Evolutionary conservation across 331 rosid genomes (phyloP), one percentile per base, ranked within the genome.

Genomic region (Erythrophleum ivorense): DNA sequence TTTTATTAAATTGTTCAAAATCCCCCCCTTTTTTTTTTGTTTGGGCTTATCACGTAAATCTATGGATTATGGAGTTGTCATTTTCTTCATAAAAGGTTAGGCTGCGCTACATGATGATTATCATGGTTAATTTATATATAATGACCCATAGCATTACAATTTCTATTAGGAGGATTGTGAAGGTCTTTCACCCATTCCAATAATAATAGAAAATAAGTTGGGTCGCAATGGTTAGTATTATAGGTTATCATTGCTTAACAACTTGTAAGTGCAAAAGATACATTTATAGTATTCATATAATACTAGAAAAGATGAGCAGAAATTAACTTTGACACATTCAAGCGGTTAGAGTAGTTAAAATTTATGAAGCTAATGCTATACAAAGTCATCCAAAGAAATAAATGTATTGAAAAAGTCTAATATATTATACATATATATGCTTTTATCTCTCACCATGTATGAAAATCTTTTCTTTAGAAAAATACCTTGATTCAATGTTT

Each of bases 71-170:
- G 9, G 45, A 45, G 41, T 38, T 53, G 67, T 66, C 55, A 50
- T 41, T 66, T 78, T 62, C 73, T 40, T 40, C 16, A 36, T 66
- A 7, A 66, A 46, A 52, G 54, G 24, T 65, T 76, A 45, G 72
- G 75, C 24, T 34, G 14, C 38, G 15, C 3, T 21, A 50, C 53
- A 49, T 68, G 15, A 67, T 40, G 11, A 41, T 21, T 41, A 34
- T 65, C 50, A 24, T 24, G 41, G 4, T 38, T 38, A 38, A 38
- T 38, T 38, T 38, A 38, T 38, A 38, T 38, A 38, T 38, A 38
- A 38, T 38, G 41, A 38, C 2, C 10, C 4, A 64, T 64, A 5
- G 45, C 70, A 33, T 64, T 14, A 64, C 48, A 5, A 34, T 31
- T 33, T 64, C 34, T 7, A 10, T 24, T 2, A 59, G 66, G 9